Percentiles rank a stretch among this genome's conserved stretches.
Evolutionary conservation across 225 moss, liverwort and hornwort genomes (phyloP).

Genomic region (Physcomitrellopsis africana): DNA sequence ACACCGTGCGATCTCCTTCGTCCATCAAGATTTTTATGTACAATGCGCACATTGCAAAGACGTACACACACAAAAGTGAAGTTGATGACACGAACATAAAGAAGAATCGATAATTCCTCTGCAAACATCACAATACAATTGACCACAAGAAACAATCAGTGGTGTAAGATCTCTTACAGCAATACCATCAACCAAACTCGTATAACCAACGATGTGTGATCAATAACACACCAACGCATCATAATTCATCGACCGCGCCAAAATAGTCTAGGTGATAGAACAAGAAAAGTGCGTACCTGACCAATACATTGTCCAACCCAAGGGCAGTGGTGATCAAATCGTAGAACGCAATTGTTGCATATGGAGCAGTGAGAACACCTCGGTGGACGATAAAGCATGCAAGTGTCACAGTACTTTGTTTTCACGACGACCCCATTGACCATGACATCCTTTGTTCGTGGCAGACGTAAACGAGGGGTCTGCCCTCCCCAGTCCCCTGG

Average conservation of each 20-base stretch:
- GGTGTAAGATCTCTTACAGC: not conserved
- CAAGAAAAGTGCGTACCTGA: slow-evolving; percentile 50
- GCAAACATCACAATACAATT: slow-evolving; percentile 31
- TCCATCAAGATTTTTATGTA: slow-evolving; percentile 90
- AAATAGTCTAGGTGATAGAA: not conserved
- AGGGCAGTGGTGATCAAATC: slow-evolving; percentile 99
- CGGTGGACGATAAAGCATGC: slow-evolving; percentile 98
- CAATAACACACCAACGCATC: not conserved
- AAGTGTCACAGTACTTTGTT: slow-evolving; percentile 98
- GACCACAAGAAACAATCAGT: not conserved
- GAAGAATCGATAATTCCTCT: slow-evolving; percentile 95
- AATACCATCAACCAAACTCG: not conserved
- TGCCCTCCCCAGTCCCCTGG: slow-evolving; percentile 86
- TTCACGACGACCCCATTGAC: slow-evolving; percentile 89
- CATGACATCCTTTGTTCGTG: slow-evolving; percentile 89
- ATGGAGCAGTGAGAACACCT: slow-evolving; percentile 99
- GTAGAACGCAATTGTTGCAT: slow-evolving; percentile 93
- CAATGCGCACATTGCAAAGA: slow-evolving; percentile 86
- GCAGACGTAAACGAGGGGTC: slow-evolving; percentile 79
- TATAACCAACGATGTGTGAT: not conserved
- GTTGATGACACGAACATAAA: slow-evolving; percentile 91
- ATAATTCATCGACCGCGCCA: not conserved
- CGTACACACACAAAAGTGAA: slow-evolving; percentile 78
- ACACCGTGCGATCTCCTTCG: slow-evolving; percentile 55
- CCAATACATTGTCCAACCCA: slow-evolving; percentile 99